phyloP scores from a whole-genome alignment of 1,284 basidiomycete species.

The Grifola frondosa region DNA sequence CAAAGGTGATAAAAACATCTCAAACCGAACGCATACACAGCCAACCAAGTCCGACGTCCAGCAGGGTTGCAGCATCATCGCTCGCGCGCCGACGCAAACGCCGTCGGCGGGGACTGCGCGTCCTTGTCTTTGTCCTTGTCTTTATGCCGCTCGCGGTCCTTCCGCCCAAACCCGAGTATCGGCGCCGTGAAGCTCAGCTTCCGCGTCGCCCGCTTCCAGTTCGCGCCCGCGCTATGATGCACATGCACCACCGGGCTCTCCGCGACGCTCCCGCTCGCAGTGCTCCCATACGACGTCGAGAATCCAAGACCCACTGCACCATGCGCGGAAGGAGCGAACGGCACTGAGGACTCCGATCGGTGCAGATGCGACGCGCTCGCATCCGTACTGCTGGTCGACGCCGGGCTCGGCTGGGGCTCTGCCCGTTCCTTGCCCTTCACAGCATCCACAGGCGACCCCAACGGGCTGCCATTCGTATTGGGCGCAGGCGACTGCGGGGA shows the following conservation, averaged over 20 bases:
- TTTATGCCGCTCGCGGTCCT: conserved; percentile 30
- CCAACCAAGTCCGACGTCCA: neutral
- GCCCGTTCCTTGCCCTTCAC: conserved; percentile 9
- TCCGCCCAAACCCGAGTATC: conserved; percentile 59
- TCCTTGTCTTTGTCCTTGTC: conserved; percentile 8
- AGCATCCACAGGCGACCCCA: neutral
- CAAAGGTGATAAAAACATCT: conserved; percentile 13
- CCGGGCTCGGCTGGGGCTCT: conserved; percentile 3
- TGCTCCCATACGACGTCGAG: conserved; percentile 4
- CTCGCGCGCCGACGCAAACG: conserved; percentile 6
- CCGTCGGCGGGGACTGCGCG: conserved; percentile 8
- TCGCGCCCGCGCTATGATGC: conserved; percentile 7
- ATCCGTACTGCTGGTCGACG: neutral
- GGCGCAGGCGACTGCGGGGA: conserved; percentile 8
- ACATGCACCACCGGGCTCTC: conserved; percentile 17
- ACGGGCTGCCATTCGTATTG: conserved; percentile 1
- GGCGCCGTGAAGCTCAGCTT: conserved; percentile 70
- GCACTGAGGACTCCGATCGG: neutral
- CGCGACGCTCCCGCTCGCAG: conserved; percentile 15
- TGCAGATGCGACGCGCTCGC: conserved; percentile 1
- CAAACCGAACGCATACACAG: neutral
- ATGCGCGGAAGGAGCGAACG: conserved; percentile 1
- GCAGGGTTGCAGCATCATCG: neutral
- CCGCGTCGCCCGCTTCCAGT: conserved; percentile 48
- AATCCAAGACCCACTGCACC: conserved; percentile 1